Conservation (phyloP, 371 early-diverging fungal species). For the Funneliformis caledonium region DNA sequence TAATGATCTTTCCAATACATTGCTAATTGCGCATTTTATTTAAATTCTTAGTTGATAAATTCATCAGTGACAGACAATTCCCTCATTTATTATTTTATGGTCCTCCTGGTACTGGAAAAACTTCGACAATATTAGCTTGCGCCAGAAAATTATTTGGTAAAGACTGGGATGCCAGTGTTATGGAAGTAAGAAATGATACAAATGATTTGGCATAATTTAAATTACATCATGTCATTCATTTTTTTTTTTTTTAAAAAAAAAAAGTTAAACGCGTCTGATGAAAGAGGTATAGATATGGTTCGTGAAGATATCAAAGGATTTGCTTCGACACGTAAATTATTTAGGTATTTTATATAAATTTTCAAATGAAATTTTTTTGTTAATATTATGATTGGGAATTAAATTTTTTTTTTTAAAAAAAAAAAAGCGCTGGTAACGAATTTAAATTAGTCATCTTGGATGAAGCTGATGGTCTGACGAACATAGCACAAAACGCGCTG, state of each 20-base stretch:
- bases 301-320: slow-evolving; percentile 98
- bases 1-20: not conserved
- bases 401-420: slow-evolving; percentile 28
- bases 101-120: slow-evolving; percentile 99
- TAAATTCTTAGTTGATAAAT: slow-evolving; percentile 67
- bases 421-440: slow-evolving; percentile 54
- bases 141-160: slow-evolving; percentile 86
- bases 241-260: not conserved
- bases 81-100: slow-evolving; percentile 99
- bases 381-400: not conserved
- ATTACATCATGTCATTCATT: not conserved
- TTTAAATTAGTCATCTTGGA: slow-evolving; percentile 98
- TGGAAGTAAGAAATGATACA: slow-evolving; percentile 67
- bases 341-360: slow-evolving; percentile 52
- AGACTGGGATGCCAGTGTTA: slow-evolving; percentile 80
- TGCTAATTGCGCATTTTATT: not conserved
- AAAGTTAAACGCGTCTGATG: slow-evolving; percentile 98
- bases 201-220: not conserved
- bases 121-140: slow-evolving; percentile 93
- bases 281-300: slow-evolving; percentile 99
- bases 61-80: slow-evolving; percentile 87
- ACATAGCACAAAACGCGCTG: slow-evolving; percentile 95
- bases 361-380: not conserved
- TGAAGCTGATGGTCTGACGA: slow-evolving; percentile 99
- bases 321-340: slow-evolving; percentile 91